Evolutionary conservation across 352 stramenopile species (phyloP), one percentile per base, ranked within the genome.

Genomic region (Pythium monospermum): DNA sequence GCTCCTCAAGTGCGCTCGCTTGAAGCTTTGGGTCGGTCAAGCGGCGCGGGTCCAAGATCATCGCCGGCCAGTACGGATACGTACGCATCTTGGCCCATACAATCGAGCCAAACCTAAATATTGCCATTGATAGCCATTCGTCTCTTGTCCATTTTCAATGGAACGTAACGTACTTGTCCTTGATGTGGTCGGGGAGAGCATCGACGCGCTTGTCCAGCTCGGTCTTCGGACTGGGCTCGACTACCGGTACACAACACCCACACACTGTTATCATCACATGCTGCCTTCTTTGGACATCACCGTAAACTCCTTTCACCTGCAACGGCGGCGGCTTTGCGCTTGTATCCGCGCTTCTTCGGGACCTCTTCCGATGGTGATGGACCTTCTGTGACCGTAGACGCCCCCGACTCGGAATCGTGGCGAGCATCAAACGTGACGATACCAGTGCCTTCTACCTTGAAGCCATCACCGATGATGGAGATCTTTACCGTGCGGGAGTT

Each of bases 81-180:
- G 80, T 72, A 8, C 61, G 64, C 79, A 93, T 93, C 49, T 85
- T 87, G n/a, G 70, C 77, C 83, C 83, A 93, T 39, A 83, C 76
- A 38, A 93, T 80, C 48, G 77, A 53, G 38, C 83, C 83, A 61
- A 87, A 93, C 43, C 76, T n/a, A n/a, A n/a, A n/a, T n/a, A n/a
- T n/a, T n/a, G n/a, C n/a, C n/a, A n/a, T n/a, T n/a, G n/a, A n/a
- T n/a, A n/a, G n/a, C n/a, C n/a, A n/a, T n/a, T n/a, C n/a, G n/a
- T n/a, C n/a, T n/a, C n/a, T n/a, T n/a, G n/a, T n/a, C n/a, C n/a
- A n/a, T n/a, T n/a, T n/a, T n/a, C n/a, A n/a, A n/a, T n/a, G n/a
- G n/a, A n/a, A n/a, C n/a, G n/a, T n/a, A 12, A 68, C 67, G 55
- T 57, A 80, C 70, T 73, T 73, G 46, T 53, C 42, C 53, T 83